These are phyloP conservation scores for Penicillium coffeae DNA, from an alignment of 495 filamentous ascomycete genomes.

Conservation along the genomic window DNA sequence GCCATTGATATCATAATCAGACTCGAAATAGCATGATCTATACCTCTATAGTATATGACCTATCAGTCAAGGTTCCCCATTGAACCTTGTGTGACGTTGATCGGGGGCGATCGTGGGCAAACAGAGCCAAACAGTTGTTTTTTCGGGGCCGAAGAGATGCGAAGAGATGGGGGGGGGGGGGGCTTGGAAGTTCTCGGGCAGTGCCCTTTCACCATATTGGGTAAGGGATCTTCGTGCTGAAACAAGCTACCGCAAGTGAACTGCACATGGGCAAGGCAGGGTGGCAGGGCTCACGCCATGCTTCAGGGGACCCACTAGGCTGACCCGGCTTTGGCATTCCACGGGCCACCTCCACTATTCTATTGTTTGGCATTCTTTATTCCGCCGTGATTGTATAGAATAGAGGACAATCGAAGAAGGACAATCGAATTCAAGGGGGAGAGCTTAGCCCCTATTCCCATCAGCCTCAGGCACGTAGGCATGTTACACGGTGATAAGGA, in stretches of 20 bases:
- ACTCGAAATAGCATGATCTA: no score
- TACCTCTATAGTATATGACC: background rate
- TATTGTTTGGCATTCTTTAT: background rate
- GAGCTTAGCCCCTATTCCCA: background rate
- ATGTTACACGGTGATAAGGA: background rate
- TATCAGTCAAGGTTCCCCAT: conserved; percentile 1
- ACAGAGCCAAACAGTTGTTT: no score
- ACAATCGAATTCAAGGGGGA: no score
- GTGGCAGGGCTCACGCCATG: conserved; percentile 10
- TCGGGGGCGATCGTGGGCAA: conserved; percentile 2
- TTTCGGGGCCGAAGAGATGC: conserved; percentile 4
- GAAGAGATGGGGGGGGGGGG: no score
- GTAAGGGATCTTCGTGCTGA: conserved; percentile 20
- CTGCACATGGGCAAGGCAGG: conserved; percentile 8
- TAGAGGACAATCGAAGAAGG: no score
- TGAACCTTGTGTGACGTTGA: conserved; percentile 6
- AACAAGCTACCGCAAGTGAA: conserved; percentile 17
- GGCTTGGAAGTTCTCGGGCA: background rate
- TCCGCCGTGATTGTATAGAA: no score
- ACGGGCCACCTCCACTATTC: background rate
- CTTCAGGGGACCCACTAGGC: conserved; percentile 18
- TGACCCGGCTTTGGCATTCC: conserved; percentile 9
- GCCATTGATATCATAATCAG: no score
- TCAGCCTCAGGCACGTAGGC: background rate
- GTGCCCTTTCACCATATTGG: conserved; percentile 9